Evolutionary conservation across 169 alveolate species (phyloP).

Genomic region (Plasmodium falciparum): DNA sequence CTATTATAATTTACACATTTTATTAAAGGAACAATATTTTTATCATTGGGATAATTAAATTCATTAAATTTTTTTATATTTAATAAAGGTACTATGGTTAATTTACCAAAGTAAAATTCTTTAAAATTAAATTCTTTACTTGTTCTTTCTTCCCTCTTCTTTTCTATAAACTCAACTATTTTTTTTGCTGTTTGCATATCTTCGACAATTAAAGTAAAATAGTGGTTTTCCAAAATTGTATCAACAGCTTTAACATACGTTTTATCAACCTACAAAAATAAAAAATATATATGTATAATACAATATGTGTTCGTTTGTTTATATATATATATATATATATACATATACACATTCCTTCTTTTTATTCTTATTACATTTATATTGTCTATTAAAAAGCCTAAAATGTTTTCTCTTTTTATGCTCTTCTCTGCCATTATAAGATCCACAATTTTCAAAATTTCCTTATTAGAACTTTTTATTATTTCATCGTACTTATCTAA

Average conservation of each 20-base stretch:
- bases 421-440: conserved; percentile 34
- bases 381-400: conserved; percentile 68
- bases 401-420: conserved; percentile 56
- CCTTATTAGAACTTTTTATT: conserved; percentile 73
- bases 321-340: background rate
- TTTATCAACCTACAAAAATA: conserved; percentile 48
- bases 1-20: conserved; percentile 70
- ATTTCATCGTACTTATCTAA: conserved; percentile 70
- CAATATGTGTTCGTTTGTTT: background rate
- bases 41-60: conserved; percentile 54
- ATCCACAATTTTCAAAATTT: conserved; percentile 67
- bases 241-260: conserved; percentile 69
- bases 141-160: conserved; percentile 62
- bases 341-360: background rate
- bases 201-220: conserved; percentile 62
- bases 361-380: conserved; percentile 41
- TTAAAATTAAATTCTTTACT: conserved; percentile 60
- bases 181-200: conserved; percentile 74
- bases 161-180: conserved; percentile 74
- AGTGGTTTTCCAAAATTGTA: conserved; percentile 57
- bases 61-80: conserved; percentile 62
- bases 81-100: conserved; percentile 70
- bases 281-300: background rate
- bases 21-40: conserved; percentile 70
- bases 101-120: conserved; percentile 69